Conservation (phyloP, 495 filamentous ascomycete genomes). For the Margaritispora aquatica region DNA sequence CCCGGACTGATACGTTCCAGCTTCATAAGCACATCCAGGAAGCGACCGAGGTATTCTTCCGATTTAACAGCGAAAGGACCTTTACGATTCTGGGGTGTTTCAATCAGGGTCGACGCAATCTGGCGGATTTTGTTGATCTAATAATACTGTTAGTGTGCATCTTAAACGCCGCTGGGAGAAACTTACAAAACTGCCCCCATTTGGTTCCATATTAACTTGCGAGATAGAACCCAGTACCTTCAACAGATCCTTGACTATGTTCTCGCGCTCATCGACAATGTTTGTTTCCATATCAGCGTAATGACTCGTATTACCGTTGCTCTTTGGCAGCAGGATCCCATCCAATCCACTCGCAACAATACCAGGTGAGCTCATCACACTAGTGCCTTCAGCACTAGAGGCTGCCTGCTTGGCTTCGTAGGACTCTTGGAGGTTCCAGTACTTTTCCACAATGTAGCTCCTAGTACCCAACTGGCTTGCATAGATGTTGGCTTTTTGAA, state of each 20-base stretch:
- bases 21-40: constrained; percentile 64
- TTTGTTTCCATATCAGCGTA: constrained; percentile 41
- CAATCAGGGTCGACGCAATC: constrained; percentile 68
- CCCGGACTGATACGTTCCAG: constrained; percentile 50
- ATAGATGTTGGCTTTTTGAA: constrained; percentile 84
- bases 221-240: constrained; percentile 62
- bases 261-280: constrained; percentile 64
- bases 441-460: constrained; percentile 78
- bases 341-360: constrained; percentile 20
- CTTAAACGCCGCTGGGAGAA: neutral
- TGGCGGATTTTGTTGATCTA: constrained; percentile 63
- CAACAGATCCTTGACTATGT: constrained; percentile 69
- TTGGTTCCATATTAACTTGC: constrained; percentile 77
- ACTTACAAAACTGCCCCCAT: constrained; percentile 56
- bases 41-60: constrained; percentile 58
- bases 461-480: constrained; percentile 67
- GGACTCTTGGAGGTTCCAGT: constrained; percentile 33
- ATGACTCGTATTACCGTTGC: constrained; percentile 13
- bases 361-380: constrained; percentile 8
- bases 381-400: neutral
- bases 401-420: constrained; percentile 82
- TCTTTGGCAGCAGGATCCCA: constrained; percentile 10
- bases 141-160: neutral
- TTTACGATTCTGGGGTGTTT: constrained; percentile 50
- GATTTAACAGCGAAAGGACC: constrained; percentile 49